Evolutionary conservation across 352 stramenopile genomes (phyloP).

Genomic region (Vaucheria bursata): DNA sequence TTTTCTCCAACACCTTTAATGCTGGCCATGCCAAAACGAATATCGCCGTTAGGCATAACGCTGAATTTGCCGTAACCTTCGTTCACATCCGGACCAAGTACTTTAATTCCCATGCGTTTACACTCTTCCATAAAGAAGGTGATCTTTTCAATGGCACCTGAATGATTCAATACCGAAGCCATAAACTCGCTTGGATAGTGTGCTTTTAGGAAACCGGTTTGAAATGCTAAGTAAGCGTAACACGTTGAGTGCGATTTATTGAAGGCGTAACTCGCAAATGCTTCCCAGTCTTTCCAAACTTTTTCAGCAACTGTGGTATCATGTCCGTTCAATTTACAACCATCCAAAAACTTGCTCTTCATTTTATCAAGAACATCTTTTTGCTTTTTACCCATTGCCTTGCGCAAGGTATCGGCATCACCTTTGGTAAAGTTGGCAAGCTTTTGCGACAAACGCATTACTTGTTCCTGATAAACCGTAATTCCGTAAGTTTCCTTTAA

Average conservation of each 20-base stretch:
- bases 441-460: background rate
- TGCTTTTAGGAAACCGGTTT: background rate
- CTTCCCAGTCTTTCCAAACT: background rate
- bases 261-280: background rate
- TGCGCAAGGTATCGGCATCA: background rate
- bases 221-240: background rate
- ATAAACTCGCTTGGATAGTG: background rate
- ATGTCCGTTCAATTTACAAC: background rate
- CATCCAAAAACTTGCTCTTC: background rate
- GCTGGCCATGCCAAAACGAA: background rate
- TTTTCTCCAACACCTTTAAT: background rate
- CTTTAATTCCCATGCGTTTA: background rate
- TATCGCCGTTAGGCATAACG: background rate
- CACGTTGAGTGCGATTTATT: background rate
- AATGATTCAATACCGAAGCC: background rate
- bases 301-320: background rate
- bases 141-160: background rate
- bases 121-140: background rate
- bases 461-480: background rate
- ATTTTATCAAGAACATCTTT: background rate
- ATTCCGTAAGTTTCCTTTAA: background rate
- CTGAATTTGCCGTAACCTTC: background rate
- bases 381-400: background rate
- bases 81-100: background rate
- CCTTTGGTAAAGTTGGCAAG: background rate